These are phyloP conservation scores for Macrophomina phaseolina DNA, from an alignment of 2,329 filamentous ascomycete genomes.

Conservation along the genomic window DNA sequence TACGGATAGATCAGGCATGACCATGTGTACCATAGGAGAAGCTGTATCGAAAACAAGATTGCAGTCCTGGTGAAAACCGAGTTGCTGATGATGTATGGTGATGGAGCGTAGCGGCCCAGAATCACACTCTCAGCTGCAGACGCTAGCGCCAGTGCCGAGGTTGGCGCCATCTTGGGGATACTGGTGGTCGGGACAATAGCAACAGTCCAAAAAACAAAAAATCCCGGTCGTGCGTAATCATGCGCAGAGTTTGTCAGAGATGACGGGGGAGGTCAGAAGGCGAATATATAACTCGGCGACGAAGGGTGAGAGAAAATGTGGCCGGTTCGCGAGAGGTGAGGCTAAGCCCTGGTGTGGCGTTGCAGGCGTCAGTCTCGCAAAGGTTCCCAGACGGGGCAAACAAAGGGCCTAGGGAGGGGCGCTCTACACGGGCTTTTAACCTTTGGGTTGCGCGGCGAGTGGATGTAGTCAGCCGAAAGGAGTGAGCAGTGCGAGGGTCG, in stretches of 20 bases:
- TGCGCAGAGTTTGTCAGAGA: too few relatives aligned
- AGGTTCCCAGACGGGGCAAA: background rate
- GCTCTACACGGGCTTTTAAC: conserved; percentile 3
- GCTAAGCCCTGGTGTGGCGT: conserved; percentile 1
- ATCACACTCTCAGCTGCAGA: conserved; percentile 32
- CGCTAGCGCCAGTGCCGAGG: conserved; percentile 13
- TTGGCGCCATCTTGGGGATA: conserved; percentile 9
- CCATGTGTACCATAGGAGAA: conserved; percentile 47
- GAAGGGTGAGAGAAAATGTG: background rate
- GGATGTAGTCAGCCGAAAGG: background rate
- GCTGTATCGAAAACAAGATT: conserved; percentile 47
- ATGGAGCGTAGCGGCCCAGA: conserved; percentile 39
- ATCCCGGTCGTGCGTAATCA: too few relatives aligned
- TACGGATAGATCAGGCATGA: conserved; percentile 61
- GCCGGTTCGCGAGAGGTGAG: background rate
- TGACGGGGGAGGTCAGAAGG: too few relatives aligned
- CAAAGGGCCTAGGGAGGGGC: background rate
- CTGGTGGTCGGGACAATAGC: background rate
- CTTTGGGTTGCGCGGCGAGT: background rate
- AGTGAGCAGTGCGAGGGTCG: conserved; percentile 10
- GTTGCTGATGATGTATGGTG: conserved; percentile 38
- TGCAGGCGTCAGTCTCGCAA: conserved; percentile 12
- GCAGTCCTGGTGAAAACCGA: conserved; percentile 48
- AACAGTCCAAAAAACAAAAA: too few relatives aligned
- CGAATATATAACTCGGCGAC: background rate